Evolutionary conservation across 83 land plant genomes (phyloP).

Genomic region (Picea abies): DNA sequence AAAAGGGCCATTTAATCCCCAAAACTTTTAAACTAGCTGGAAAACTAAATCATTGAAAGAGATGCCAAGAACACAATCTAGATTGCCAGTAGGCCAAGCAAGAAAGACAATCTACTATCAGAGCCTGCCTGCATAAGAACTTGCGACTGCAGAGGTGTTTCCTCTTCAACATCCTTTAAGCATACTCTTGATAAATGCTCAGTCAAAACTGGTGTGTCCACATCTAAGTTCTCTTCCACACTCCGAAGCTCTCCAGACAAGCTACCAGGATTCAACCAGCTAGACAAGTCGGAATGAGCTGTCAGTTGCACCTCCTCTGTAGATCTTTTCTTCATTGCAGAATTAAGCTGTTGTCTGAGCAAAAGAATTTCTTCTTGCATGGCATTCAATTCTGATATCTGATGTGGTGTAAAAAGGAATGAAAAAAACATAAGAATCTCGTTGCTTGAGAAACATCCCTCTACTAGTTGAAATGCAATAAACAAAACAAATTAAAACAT

Average conservation of each 20-base stretch:
- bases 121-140: slow-evolving; percentile 12
- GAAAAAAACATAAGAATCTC: background rate
- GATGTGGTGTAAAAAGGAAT: slow-evolving; percentile 11
- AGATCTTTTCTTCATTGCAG: slow-evolving; percentile 31
- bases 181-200: background rate
- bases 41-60: background rate
- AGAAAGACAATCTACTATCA: background rate
- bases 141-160: slow-evolving; percentile 7
- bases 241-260: slow-evolving; percentile 12
- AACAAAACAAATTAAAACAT: slow-evolving; percentile 21
- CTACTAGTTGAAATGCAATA: slow-evolving; percentile 10
- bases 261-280: slow-evolving; percentile 1
- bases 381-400: slow-evolving; percentile 65
- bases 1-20: background rate
- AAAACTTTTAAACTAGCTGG: background rate
- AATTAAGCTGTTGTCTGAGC: slow-evolving; percentile 55
- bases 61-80: background rate
- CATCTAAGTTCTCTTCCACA: slow-evolving; percentile 15
- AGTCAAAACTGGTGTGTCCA: background rate
- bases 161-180: background rate
- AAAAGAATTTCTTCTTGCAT: slow-evolving; percentile 46
- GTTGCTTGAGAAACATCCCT: background rate
- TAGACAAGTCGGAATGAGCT: background rate
- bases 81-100: background rate
- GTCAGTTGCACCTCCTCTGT: background rate